Conservation (phyloP, 441 rosid species). For the Pelargonium fulgidum region DNA sequence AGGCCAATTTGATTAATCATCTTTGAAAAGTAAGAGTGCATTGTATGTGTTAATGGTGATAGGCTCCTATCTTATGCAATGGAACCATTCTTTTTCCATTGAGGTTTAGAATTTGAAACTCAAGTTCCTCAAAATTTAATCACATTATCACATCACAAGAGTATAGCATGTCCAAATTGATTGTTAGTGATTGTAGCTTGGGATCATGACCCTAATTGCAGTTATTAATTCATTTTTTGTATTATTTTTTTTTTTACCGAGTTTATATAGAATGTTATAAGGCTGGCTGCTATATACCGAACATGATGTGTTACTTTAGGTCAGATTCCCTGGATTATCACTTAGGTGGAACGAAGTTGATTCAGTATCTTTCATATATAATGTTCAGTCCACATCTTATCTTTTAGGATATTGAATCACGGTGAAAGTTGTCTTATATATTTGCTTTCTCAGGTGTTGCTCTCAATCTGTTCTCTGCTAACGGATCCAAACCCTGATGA, state of each 20-base stretch:
- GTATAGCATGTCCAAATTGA: neutral
- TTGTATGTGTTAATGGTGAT: neutral
- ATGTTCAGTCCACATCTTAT: neutral
- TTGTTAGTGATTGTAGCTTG: neutral
- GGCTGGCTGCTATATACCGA: neutral
- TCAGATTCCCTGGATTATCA: neutral
- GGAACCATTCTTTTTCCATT: neutral
- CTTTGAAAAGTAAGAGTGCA: no score
- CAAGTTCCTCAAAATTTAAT: no score
- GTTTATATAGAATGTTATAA: neutral
- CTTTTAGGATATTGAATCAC: neutral
- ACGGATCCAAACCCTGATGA: constrained; percentile 57
- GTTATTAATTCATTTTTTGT: neutral
- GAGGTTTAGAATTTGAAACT: no score
- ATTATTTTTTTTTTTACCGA: no score
- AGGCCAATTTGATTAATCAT: neutral
- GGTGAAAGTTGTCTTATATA: neutral
- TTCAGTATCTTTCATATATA: no score
- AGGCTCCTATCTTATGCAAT: neutral
- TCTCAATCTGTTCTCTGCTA: constrained; percentile 48
- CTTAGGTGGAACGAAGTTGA: no score
- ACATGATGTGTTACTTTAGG: neutral
- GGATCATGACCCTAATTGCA: neutral
- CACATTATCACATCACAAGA: no score
- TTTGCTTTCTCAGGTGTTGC: constrained; percentile 34